Evolutionary conservation across 83 land plant species (phyloP), one percentile per base, ranked within the genome.

Genomic region (Larix sibirica): DNA sequence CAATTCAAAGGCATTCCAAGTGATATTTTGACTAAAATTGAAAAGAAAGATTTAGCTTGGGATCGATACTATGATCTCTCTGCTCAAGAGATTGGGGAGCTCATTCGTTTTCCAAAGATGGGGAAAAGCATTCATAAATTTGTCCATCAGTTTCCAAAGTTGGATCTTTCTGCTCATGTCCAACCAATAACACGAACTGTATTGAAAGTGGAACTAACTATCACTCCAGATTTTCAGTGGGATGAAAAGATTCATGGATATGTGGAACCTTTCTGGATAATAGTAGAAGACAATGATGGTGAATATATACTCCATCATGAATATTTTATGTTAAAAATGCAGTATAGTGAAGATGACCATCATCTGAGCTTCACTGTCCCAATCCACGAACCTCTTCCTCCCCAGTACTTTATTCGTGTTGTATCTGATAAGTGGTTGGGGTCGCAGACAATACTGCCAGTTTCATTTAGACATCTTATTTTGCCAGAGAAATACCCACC

Each of bases 231-330:
- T 79, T 96, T 96, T 71, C 94, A 91, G 84, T 96, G 99, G 99
- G 99, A 94, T 83, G 99, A 96, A 80, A 91, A 89, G 78, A 88
- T 91, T 61, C 97, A 96, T 90, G 97, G 99, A n/a, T 94, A 88
- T 90, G 99, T 95, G 42, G 97, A 96, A 81, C 93, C 97, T 18
- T 96, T 96, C 71, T 96, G 99, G 98, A 84, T 96, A 24, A 90
- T 96, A 82, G 99, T 94, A 28, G 99, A 96, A 78, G 99, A 96
- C 79, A 94, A 96, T 94, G 99, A 96, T 90, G 97, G 96, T 10
- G 99, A 96, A 76, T 86, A 84, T 79, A 94, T 96, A 71, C 95
- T 94, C 82, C 97, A 96, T 85, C 98, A 96, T 83, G 98, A 95
- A 69, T 95, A 95, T 82, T 96, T 96, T 76, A 80, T 96, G 62